phyloP scores from a whole-genome alignment of 2,329 filamentous ascomycete species.

The Zasmidium citrigriseum region DNA sequence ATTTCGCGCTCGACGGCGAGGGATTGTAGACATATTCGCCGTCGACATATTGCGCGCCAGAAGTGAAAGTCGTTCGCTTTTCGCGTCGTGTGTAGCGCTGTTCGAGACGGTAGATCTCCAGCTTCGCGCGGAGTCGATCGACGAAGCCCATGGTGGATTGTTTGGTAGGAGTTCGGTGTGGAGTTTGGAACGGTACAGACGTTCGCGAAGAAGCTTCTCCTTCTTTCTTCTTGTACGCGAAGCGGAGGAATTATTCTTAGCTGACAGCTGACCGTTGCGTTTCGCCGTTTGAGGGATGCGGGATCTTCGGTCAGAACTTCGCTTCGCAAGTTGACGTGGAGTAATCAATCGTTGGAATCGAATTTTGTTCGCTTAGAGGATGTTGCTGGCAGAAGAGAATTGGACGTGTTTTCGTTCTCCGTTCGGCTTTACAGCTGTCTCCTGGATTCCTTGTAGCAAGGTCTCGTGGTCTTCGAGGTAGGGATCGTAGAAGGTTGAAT shows the following conservation, averaged over 20 bases:
- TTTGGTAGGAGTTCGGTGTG: not conserved
- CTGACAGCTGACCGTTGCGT: not conserved
- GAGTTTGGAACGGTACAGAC: not conserved
- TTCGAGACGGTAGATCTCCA: conserved; percentile 93
- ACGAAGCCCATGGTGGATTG: conserved; percentile 61
- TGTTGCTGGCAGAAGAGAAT: not conserved
- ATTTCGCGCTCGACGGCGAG: conserved; percentile 26
- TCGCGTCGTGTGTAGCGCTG: conserved; percentile 91
- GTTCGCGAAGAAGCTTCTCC: not conserved
- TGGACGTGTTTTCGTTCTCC: not conserved
- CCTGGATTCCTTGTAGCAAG: not conserved
- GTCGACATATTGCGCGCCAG: conserved; percentile 88
- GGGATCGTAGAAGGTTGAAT: conserved; percentile 7
- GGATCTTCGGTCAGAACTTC: not conserved
- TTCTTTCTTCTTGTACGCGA: not conserved
- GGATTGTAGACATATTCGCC: conserved; percentile 83
- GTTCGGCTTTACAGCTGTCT: not conserved
- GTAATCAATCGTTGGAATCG: not conserved
- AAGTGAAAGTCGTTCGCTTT: conserved; percentile 85
- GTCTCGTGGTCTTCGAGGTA: not conserved
- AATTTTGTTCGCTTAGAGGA: conserved; percentile 39
- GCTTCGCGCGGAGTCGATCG: conserved; percentile 74
- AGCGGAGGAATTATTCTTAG: not conserved
- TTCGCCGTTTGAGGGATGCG: too few species aligned
- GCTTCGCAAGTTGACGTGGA: not conserved